Conservation (phyloP, 2,329 filamentous ascomycete genomes). For the Trichoderma koningii region DNA sequence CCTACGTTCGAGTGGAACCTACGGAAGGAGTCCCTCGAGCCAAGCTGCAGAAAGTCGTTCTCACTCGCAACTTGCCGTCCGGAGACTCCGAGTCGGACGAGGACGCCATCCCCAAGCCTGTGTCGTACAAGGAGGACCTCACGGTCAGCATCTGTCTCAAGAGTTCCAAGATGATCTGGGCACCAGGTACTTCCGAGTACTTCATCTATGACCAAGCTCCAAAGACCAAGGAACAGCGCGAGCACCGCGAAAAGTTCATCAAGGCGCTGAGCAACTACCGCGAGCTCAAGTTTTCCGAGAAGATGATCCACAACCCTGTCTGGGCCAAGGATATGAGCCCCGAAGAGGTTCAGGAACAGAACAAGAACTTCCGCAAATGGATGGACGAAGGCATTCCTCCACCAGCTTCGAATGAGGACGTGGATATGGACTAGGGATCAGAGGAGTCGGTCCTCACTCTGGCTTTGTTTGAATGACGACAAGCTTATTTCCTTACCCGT, state of each 20-base stretch:
- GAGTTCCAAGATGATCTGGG: slow-evolving; percentile 78
- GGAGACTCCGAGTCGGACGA: slow-evolving; percentile 65
- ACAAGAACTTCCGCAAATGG: slow-evolving; percentile 63
- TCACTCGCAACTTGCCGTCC: slow-evolving; percentile 69
- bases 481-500: too few relatives aligned
- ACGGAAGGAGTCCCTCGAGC: slow-evolving; percentile 75
- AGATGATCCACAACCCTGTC: slow-evolving; percentile 77
- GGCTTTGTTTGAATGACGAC: background rate
- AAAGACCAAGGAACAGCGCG: slow-evolving; percentile 66
- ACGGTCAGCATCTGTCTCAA: slow-evolving; percentile 74
- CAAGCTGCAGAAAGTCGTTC: slow-evolving; percentile 67
- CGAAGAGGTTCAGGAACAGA: slow-evolving; percentile 73
- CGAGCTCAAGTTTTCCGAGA: slow-evolving; percentile 71
- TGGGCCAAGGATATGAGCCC: slow-evolving; percentile 80
- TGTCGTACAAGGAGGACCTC: slow-evolving; percentile 67
- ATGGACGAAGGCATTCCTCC: slow-evolving; percentile 51
- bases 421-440: slow-evolving; percentile 38
- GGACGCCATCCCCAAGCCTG: slow-evolving; percentile 60
- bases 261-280: slow-evolving; percentile 62
- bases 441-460: background rate
- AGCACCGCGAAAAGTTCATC: slow-evolving; percentile 53
- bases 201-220: slow-evolving; percentile 71
- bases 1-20: slow-evolving; percentile 83
- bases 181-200: slow-evolving; percentile 68
- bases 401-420: slow-evolving; percentile 38